These are phyloP conservation scores for Ramichloridium luteum DNA, from an alignment of 2,329 filamentous ascomycete species.

Conservation along the genomic window DNA sequence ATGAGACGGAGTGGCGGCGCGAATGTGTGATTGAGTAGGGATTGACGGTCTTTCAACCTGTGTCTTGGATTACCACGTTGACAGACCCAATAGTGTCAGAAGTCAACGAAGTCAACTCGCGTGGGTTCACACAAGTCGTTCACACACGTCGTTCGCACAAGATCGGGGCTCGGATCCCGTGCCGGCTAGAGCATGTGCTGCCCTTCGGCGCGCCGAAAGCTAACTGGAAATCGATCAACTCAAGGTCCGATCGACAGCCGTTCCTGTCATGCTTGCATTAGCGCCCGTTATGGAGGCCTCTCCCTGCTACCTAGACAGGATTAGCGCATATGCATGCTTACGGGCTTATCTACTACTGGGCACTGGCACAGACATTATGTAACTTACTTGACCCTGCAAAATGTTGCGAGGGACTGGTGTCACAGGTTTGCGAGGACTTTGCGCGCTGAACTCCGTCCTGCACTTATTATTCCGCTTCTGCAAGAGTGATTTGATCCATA, in stretches of 20 bases:
- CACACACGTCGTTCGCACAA: constrained; percentile 1
- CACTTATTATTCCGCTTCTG: not conserved
- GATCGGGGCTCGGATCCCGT: not conserved
- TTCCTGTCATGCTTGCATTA: constrained; percentile 1
- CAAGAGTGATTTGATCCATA: not conserved
- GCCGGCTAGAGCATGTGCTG: constrained; percentile 1
- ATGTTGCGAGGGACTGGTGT: not conserved
- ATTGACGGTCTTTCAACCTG: not conserved
- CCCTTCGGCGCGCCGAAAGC: constrained; percentile 1
- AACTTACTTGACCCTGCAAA: not conserved
- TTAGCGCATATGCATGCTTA: constrained; percentile 1
- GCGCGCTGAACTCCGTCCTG: not conserved
- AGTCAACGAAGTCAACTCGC: not conserved
- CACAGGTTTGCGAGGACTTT: not conserved
- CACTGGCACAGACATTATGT: no score
- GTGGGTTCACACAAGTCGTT: no score
- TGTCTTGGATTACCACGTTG: not conserved
- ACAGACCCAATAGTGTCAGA: constrained; percentile 1
- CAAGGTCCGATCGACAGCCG: constrained; percentile 1
- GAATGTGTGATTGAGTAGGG: constrained; percentile 1
- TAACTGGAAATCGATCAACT: not conserved
- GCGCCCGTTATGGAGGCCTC: not conserved
- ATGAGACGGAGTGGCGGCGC: not conserved
- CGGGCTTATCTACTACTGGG: not conserved
- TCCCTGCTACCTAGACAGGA: no score